These are phyloP conservation scores for Aspergillus tamarii DNA, from an alignment of 2,329 filamentous ascomycete species.

Conservation along the genomic window DNA sequence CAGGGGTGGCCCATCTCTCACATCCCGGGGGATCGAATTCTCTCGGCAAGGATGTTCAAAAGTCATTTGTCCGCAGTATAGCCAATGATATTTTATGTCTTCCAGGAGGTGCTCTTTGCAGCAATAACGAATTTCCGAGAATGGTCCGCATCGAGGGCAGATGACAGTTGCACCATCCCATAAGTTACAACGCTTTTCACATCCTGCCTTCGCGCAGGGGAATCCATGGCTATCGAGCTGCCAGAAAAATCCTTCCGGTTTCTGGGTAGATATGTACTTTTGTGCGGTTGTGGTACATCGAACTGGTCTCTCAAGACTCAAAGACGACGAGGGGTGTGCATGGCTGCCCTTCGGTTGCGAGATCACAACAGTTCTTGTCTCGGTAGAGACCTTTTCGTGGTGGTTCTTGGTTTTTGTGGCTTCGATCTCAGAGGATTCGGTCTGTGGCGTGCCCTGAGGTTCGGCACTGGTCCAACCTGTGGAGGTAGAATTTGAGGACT, in stretches of 20 bases:
- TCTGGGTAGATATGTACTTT: slow-evolving; percentile 12
- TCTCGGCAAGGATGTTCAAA: slow-evolving; percentile 27
- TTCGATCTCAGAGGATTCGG: slow-evolving; percentile 10
- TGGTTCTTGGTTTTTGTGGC: not conserved
- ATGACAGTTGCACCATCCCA: slow-evolving; percentile 37
- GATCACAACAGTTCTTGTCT: not conserved
- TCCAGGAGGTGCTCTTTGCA: slow-evolving; percentile 37
- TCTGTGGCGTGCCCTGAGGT: slow-evolving; percentile 13
- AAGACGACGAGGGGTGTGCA: slow-evolving; percentile 7
- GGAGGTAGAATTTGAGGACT: slow-evolving; percentile 14
- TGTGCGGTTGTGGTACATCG: slow-evolving; percentile 22
- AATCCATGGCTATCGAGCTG: slow-evolving; percentile 57
- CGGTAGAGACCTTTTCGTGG: not conserved
- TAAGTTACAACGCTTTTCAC: slow-evolving; percentile 34
- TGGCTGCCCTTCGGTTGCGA: slow-evolving; percentile 4
- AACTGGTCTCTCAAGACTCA: not conserved
- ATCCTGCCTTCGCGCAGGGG: slow-evolving; percentile 34
- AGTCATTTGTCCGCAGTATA: slow-evolving; percentile 22
- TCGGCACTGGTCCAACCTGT: slow-evolving; percentile 13
- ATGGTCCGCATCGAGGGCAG: slow-evolving; percentile 46
- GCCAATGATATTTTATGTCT: slow-evolving; percentile 43
- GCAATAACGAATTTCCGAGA: slow-evolving; percentile 44
- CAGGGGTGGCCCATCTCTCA: slow-evolving; percentile 28
- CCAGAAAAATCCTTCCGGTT: slow-evolving; percentile 28
- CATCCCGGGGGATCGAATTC: slow-evolving; percentile 23